phyloP scores from a whole-genome alignment of 441 rosid genomes.

The Lagerstroemia fauriei region DNA sequence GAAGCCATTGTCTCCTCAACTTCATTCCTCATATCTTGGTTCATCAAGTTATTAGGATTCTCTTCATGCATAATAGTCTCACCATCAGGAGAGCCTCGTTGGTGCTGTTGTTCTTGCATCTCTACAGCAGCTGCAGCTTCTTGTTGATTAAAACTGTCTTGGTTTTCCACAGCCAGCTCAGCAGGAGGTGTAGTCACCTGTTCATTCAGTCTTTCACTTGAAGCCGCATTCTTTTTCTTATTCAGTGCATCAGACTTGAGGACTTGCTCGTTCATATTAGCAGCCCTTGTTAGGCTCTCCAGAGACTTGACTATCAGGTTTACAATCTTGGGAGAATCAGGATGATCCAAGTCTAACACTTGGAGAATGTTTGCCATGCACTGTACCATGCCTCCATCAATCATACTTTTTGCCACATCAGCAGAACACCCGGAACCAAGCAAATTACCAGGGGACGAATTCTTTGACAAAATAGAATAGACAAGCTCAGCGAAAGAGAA shows the following conservation, averaged over 20 bases:
- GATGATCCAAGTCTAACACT: constrained; percentile 92
- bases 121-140: constrained; percentile 52
- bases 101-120: constrained; percentile 51
- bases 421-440: constrained; percentile 89
- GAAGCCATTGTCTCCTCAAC: constrained; percentile 55
- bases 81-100: constrained; percentile 50
- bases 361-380: constrained; percentile 77
- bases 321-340: constrained; percentile 88
- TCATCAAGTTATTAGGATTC: constrained; percentile 49
- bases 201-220: constrained; percentile 55
- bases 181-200: constrained; percentile 44
- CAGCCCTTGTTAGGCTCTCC: constrained; percentile 91
- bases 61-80: constrained; percentile 47
- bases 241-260: constrained; percentile 63
- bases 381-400: constrained; percentile 85
- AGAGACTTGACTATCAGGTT: constrained; percentile 82
- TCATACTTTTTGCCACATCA: constrained; percentile 95
- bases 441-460: constrained; percentile 73
- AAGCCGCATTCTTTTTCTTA: constrained; percentile 57
- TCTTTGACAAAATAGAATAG: constrained; percentile 81
- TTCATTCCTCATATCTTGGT: constrained; percentile 78
- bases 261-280: constrained; percentile 80
- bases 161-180: constrained; percentile 52
- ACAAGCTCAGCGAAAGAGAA: constrained; percentile 75
- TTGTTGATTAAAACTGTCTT: constrained; percentile 47